Base-by-base conservation (phyloP, 768 basidiomycete genomes). In the Collybiopsis luxurians region DNA sequence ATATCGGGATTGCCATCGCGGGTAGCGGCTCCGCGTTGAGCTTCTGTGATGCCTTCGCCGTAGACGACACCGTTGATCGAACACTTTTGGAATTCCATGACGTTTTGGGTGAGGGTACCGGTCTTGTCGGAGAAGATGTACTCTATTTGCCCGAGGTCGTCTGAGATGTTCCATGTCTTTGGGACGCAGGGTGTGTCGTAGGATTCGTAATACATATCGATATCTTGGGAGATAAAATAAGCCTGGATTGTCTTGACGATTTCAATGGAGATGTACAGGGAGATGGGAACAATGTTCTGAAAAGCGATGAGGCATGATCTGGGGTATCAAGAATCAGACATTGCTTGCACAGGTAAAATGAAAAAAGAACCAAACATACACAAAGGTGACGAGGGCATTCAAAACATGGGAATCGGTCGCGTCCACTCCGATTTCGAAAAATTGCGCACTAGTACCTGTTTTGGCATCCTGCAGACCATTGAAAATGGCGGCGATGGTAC, bases 61-160 rank as follows among this genome's bases (percentile, higher is more conserved):
- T 97, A 98, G 0, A 84, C 67, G 2, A 91, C 73, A 1, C 95
- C 95, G 53, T 84, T 73, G 57, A 98, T 81, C 0, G 94, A 95
- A 64, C 94, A 97, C 68, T 91, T 95, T 69, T 97, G 93, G 75
- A 97, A 98, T 75, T 96, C 95, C 96, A 98, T 98, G 65, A 96
- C 77, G 74, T 98, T 99, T 72, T 97, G 95, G 0, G 96, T 99
- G 48, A 99, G 86, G 6, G 96, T 99, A 23, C 93, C 94, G 0
- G 95, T 96, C 78, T 96, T 96, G 80, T 95, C 93, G 10, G 90
- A 94, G 60, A 80, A 81, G 31, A 81, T 79, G 70, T 96, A 99
- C 75, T 98, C 95, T 71, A 98, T 98, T 75, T 98, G 96, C 24
- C 96, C 96, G 1, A 99, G 85, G 73, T 98, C 96, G 68, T 98